phyloP scores from a whole-genome alignment of 78 protist species.

The Chrysochromulina parva region DNA sequence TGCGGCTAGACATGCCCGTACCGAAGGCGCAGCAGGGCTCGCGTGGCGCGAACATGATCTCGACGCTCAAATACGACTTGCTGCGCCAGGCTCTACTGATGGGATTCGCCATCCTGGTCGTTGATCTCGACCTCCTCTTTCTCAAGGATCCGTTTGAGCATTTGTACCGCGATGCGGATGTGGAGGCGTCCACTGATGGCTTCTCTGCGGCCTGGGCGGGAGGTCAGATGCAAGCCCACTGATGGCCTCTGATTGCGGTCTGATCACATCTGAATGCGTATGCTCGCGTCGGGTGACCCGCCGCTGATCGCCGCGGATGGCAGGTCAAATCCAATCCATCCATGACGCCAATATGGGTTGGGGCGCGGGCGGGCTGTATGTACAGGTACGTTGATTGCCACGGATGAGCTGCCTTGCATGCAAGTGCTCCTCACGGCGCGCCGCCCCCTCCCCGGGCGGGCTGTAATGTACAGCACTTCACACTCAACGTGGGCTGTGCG shows the following conservation, averaged over 20 bases:
- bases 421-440: too few species aligned
- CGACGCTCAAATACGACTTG: neutral
- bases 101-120: neutral
- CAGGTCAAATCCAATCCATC: neutral
- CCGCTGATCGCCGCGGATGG: neutral
- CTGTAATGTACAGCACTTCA: neutral
- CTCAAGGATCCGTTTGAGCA: neutral
- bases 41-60: slow-evolving; percentile 15
- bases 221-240: neutral
- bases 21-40: slow-evolving; percentile 3
- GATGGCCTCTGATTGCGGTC: too few species aligned
- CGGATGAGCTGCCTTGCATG: too few species aligned
- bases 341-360: neutral
- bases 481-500: slow-evolving; percentile 12
- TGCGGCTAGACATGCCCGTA: slow-evolving; percentile 4
- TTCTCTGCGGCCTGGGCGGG: neutral
- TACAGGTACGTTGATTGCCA: neutral
- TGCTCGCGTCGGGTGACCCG: neutral
- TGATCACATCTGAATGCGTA: too few species aligned
- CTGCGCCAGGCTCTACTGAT: neutral
- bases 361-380: slow-evolving; percentile 20
- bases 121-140: slow-evolving; percentile 8
- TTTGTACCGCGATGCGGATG: neutral
- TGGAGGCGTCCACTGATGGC: slow-evolving; percentile 17
- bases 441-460: too few species aligned